Conservation (phyloP, 768 basidiomycete species). For the Psilocybe azurescens region DNA sequence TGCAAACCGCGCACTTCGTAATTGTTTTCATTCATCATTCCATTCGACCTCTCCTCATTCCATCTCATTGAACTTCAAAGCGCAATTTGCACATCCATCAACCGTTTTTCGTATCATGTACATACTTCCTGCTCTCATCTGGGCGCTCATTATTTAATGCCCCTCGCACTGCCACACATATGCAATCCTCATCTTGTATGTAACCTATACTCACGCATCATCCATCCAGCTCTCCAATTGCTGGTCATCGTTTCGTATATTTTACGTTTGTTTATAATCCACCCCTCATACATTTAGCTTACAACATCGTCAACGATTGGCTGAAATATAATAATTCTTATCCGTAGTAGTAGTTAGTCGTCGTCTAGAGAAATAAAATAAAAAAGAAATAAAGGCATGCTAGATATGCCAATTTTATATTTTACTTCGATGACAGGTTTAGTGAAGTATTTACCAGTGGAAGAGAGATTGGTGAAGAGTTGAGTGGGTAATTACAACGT, state of each 20-base stretch:
- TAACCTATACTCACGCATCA: constrained; percentile 9
- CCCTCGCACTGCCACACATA: constrained; percentile 8
- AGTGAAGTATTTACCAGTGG: too few species aligned
- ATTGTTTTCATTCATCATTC: too few species aligned
- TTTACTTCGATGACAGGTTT: too few species aligned
- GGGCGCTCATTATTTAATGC: not conserved
- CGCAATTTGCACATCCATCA: too few species aligned
- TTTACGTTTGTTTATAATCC: not conserved
- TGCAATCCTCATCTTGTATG: constrained; percentile 17
- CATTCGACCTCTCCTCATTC: too few species aligned
- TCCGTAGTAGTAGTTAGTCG: not conserved
- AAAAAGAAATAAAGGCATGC: not conserved
- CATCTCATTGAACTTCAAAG: too few species aligned
- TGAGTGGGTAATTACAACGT: too few species aligned
- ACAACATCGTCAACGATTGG: not conserved
- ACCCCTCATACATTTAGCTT: not conserved
- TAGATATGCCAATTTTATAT: not conserved
- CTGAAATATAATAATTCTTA: not conserved
- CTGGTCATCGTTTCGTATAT: not conserved
- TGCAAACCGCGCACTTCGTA: too few species aligned
- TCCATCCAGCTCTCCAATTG: not conserved
- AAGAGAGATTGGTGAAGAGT: too few species aligned
- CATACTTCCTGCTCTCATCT: too few species aligned
- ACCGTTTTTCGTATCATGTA: too few species aligned
- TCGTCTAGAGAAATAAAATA: not conserved